Percentiles rank a stretch among this genome's conserved stretches.
Evolutionary conservation across 176 grass and related monocot genomes (phyloP).

Genomic region (Oropetium thomaeum): DNA sequence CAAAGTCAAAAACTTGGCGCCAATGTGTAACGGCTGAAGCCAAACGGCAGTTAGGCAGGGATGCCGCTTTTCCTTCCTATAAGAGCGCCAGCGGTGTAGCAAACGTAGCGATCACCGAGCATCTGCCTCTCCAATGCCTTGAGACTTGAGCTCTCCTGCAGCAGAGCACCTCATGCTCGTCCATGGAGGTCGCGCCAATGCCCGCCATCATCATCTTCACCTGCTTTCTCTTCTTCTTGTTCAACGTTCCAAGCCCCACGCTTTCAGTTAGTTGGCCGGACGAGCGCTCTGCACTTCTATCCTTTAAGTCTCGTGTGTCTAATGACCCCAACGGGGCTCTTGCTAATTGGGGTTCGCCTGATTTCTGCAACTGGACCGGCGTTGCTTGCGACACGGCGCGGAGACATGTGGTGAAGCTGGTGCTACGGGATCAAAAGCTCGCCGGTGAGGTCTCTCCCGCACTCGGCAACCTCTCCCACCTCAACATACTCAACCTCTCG

Average conservation of each 20-base stretch:
- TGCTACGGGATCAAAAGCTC: conserved; percentile 41
- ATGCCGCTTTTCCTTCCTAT: conserved; percentile 7
- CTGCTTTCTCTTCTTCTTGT: neutral
- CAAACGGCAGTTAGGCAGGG: conserved; percentile 41
- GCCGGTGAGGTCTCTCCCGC: conserved; percentile 52
- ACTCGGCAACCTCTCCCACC: conserved; percentile 62
- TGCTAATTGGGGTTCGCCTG: conserved; percentile 32
- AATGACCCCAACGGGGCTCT: conserved; percentile 41
- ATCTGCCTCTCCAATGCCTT: conserved; percentile 9
- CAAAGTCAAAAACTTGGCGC: conserved; percentile 41
- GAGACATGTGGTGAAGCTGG: conserved; percentile 45
- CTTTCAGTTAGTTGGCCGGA: neutral
- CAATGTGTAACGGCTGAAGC: conserved; percentile 26
- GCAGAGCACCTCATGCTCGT: neutral
- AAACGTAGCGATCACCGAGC: conserved; percentile 40
- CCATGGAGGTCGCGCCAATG: conserved; percentile 24
- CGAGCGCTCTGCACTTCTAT: conserved; percentile 48
- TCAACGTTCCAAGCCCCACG: neutral
- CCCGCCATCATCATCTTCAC: neutral
- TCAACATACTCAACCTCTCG: conserved; percentile 55
- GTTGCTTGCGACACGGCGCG: conserved; percentile 44
- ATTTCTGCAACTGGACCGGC: conserved; percentile 82
- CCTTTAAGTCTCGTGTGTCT: conserved; percentile 49
- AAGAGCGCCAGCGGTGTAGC: conserved; percentile 44
- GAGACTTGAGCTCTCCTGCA: conserved; percentile 9